Evolutionary conservation across 495 filamentous ascomycete species (phyloP).

Genomic region (Chlorociboria aeruginascens): DNA sequence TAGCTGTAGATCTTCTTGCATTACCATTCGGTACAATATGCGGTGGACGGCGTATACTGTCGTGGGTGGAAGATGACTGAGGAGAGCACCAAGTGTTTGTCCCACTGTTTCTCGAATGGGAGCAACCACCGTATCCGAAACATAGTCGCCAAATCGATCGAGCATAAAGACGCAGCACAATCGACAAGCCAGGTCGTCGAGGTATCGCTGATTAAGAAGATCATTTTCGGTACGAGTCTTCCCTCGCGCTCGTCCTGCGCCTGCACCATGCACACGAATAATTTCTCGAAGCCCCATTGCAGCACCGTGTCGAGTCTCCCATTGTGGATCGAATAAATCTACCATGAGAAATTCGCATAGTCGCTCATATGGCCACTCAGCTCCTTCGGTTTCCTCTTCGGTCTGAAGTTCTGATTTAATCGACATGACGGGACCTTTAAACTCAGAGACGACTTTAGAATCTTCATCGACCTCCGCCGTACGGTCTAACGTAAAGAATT

Average conservation of each 20-base stretch:
- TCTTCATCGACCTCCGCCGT: constrained; percentile 66
- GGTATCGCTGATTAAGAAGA: constrained; percentile 64
- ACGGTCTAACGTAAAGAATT: constrained; percentile 83
- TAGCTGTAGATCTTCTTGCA: constrained; percentile 70
- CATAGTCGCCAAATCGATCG: constrained; percentile 94
- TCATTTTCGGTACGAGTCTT: constrained; percentile 67
- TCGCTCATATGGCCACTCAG: constrained; percentile 89
- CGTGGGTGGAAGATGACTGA: constrained; percentile 61
- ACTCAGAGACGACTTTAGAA: constrained; percentile 85
- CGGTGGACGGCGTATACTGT: constrained; percentile 73
- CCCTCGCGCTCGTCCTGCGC: constrained; percentile 69
- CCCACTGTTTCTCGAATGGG: constrained; percentile 93
- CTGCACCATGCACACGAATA: constrained; percentile 78
- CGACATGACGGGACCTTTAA: constrained; percentile 63
- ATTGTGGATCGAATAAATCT: constrained; percentile 85
- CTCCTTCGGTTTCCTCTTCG: constrained; percentile 62
- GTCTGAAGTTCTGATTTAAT: constrained; percentile 52
- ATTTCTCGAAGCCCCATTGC: constrained; percentile 92
- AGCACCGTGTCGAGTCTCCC: constrained; percentile 96
- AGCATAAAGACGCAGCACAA: constrained; percentile 93
- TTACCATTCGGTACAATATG: constrained; percentile 76
- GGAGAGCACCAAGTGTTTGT: constrained; percentile 82
- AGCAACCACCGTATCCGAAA: constrained; percentile 91
- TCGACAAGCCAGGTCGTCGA: constrained; percentile 86
- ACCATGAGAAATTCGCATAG: constrained; percentile 88